Conservation (phyloP, 2,329 filamentous ascomycete species). For the Purpureocillium lavendulum region DNA sequence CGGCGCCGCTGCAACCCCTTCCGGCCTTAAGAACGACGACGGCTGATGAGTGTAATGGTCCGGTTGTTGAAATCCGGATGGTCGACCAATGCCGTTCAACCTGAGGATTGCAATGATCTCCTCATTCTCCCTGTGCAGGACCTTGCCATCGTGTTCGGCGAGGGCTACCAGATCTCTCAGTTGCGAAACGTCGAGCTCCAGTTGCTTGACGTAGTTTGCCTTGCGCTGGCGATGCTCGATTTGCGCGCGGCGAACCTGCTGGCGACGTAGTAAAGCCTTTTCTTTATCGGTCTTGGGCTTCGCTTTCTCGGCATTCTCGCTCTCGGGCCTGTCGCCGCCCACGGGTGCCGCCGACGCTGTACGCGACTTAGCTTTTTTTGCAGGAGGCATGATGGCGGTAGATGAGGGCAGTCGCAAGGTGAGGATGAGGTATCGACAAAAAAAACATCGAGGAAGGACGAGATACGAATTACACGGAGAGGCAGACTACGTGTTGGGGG, state of each 20-base stretch:
- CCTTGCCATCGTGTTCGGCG: slow-evolving; percentile 28
- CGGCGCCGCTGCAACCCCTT: too few species aligned
- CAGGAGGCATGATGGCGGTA: too few species aligned
- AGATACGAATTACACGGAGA: too few species aligned
- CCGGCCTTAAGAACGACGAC: too few species aligned
- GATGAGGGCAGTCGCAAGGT: too few species aligned
- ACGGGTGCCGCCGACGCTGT: too few species aligned
- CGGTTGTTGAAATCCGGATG: too few species aligned
- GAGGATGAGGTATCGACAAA: too few species aligned
- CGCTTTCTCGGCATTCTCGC: slow-evolving; percentile 1
- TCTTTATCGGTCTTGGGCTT: slow-evolving; percentile 17
- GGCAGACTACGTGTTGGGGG: too few species aligned
- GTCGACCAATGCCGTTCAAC: slow-evolving; percentile 9
- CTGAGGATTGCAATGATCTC: slow-evolving; percentile 27
- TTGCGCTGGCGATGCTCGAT: slow-evolving; percentile 48
- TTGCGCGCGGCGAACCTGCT: slow-evolving; percentile 45
- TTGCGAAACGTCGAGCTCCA: slow-evolving; percentile 41
- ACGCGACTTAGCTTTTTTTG: too few species aligned
- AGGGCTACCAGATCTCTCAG: slow-evolving; percentile 38
- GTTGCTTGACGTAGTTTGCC: slow-evolving; percentile 44
- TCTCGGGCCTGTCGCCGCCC: not conserved
- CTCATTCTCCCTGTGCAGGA: slow-evolving; percentile 34
- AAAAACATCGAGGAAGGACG: too few species aligned
- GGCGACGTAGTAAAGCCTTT: slow-evolving; percentile 37
- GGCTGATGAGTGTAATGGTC: too few species aligned